Evolutionary conservation across 2,329 filamentous ascomycete species (phyloP), one percentile per base, ranked within the genome.

Genomic region (Diplodia corticola): DNA sequence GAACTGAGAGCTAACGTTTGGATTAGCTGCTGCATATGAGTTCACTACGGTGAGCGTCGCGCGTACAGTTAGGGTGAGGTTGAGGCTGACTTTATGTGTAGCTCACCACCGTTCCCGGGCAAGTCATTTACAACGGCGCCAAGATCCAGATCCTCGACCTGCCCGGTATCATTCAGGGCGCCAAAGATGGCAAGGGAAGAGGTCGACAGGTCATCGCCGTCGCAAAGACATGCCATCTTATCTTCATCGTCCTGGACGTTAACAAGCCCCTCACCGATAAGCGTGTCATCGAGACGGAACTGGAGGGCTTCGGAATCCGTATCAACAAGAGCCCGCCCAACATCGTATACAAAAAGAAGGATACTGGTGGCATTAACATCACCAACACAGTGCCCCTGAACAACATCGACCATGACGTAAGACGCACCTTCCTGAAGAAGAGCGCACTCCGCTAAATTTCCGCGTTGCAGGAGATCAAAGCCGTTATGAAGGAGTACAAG

Each of bases 301-400:
- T 99, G 77, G 95, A 99, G 78, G 95, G 95, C 7, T 99, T 99
- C 74, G 95, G 95, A 37, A 97, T 99, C 76, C 88, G 95, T 66
- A 94, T 98, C 83, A 99, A 99, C 84, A 99, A 98, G 83, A 82
- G 88, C 73, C 95, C 95, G 28, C 95, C 95, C 48, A 99, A 99
- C 78, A 99, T 99, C 74, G 91, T 95, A n/a, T 97, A 97, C 84
- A 96, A 90, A 82, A 99, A 99, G 85, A 99, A 99, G 84, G 95
- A 99, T 80, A 98, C 98, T 82, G 95, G 95, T 72, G 95, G 95
- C 40, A 88, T 99, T 75, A 93, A 91, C 75, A 95, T 99, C 75
- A 97, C 93, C n/a, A 95, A 88, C 80, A 99, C 95, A 2, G 90
- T 95, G 51, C 92, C 93, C 5, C 83, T 99, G 71, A 90, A 90